Conservation (phyloP, 2,329 filamentous ascomycete genomes). For the Epichloe hybrida region DNA sequence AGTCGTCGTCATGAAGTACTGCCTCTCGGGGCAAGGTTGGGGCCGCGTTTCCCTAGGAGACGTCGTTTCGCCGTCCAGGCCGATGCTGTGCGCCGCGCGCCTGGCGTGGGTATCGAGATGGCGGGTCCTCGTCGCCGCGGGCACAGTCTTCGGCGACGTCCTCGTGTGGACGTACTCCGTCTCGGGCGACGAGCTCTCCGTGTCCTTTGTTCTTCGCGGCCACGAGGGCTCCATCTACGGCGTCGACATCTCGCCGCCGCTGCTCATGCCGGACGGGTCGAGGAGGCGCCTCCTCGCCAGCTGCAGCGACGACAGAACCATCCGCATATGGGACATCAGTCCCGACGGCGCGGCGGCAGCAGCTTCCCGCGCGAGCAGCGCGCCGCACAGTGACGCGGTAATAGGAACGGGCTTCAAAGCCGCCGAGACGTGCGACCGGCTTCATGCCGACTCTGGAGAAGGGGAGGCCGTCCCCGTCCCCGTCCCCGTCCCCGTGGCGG, state of each 20-base stretch:
- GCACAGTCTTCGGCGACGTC: constrained; percentile 91
- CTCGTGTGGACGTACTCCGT: constrained; percentile 67
- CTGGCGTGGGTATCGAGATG: constrained; percentile 46
- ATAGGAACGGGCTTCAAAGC: constrained; percentile 49
- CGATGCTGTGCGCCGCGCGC: constrained; percentile 78
- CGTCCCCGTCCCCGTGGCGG: constrained; percentile 32
- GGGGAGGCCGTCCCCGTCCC: constrained; percentile 21
- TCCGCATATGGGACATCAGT: constrained; percentile 77
- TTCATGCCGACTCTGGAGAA: constrained; percentile 1
- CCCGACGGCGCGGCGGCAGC: constrained; percentile 18
- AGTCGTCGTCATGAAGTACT: constrained; percentile 38
- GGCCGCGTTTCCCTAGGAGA: constrained; percentile 26
- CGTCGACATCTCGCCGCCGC: constrained; percentile 57
- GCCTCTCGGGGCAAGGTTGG: constrained; percentile 16
- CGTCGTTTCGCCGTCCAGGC: constrained; percentile 53
- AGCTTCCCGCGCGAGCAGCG: not conserved
- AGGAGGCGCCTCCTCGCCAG: constrained; percentile 59
- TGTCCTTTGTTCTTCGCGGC: constrained; percentile 42
- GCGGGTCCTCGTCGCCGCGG: constrained; percentile 64
- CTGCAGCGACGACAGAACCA: constrained; percentile 88
- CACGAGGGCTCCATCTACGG: constrained; percentile 94
- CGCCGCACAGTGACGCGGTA: not conserved
- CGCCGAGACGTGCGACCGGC: constrained; percentile 12
- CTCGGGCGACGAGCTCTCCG: constrained; percentile 7
- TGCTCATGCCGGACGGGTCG: constrained; percentile 25